Evolutionary conservation across 495 filamentous ascomycete genomes (phyloP).

Genomic region (Neurospora africana): DNA sequence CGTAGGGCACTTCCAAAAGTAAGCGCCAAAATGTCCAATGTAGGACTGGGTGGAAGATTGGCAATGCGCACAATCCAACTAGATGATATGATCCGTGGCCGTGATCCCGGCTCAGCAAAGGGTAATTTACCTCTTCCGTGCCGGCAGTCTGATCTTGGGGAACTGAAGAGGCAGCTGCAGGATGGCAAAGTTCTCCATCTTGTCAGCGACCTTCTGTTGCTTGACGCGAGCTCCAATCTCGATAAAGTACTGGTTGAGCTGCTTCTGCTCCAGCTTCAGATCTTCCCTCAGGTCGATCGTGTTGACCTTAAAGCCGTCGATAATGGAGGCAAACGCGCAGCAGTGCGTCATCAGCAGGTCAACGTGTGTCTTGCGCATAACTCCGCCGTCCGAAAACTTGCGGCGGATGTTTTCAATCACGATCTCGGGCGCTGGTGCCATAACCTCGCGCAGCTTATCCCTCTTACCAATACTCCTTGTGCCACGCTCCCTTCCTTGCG

Average conservation of each 20-base stretch:
- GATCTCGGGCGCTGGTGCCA: constrained; percentile 45
- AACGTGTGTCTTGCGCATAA: constrained; percentile 50
- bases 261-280: constrained; percentile 58
- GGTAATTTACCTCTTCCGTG: constrained; percentile 6
- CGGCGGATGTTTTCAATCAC: constrained; percentile 58
- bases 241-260: constrained; percentile 57
- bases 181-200: constrained; percentile 49
- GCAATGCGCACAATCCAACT: not conserved
- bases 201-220: constrained; percentile 38
- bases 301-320: constrained; percentile 73
- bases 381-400: constrained; percentile 54
- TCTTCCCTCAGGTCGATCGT: constrained; percentile 67
- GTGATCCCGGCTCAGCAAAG: not conserved
- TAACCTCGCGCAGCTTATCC: constrained; percentile 37
- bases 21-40: not conserved
- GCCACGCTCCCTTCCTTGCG: constrained; percentile 28
- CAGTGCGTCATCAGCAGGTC: constrained; percentile 59
- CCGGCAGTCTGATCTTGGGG: constrained; percentile 44
- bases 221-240: constrained; percentile 68
- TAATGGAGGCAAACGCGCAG: constrained; percentile 54
- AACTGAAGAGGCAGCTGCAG: constrained; percentile 75
- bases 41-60: not conserved
- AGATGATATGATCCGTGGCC: not conserved
- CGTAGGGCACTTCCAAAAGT: not conserved
- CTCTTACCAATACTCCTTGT: constrained; percentile 31